These are phyloP conservation scores for Chamaecyparis obtusa DNA, from an alignment of 75 land plant species.

Conservation along the genomic window DNA sequence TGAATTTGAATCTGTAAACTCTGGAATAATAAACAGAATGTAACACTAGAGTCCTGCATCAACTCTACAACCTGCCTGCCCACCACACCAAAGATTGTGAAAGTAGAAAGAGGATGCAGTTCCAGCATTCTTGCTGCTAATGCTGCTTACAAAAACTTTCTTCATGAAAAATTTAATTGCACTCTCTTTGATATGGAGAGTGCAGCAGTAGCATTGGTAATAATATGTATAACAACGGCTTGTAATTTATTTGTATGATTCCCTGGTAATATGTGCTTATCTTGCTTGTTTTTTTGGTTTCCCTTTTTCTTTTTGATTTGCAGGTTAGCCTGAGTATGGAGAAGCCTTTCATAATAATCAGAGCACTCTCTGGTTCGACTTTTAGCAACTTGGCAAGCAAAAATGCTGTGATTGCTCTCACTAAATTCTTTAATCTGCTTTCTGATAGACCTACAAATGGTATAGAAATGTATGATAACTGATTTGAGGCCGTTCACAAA, in stretches of 20 bases:
- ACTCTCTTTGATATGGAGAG: constrained; percentile 40
- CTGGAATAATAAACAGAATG: constrained; percentile 1
- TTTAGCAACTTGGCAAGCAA: constrained; percentile 16
- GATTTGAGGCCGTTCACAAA: background rate
- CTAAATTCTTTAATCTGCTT: background rate
- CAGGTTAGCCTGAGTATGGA: constrained; percentile 21
- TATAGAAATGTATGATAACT: background rate
- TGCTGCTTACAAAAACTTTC: constrained; percentile 30
- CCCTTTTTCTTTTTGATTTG: background rate
- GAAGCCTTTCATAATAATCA: constrained; percentile 30
- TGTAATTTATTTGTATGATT: background rate
- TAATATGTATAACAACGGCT: background rate
- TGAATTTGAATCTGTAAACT: background rate
- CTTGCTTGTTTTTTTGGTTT: background rate
- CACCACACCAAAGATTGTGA: constrained; percentile 19
- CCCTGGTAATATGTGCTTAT: background rate
- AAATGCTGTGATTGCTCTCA: constrained; percentile 17
- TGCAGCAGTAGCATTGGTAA: constrained; percentile 35
- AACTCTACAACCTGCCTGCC: constrained; percentile 29
- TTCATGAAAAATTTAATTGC: constrained; percentile 21
- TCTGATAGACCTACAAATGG: background rate
- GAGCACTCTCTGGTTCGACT: constrained; percentile 36
- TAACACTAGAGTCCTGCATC: constrained; percentile 22
- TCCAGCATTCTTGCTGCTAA: constrained; percentile 29
- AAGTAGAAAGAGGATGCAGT: constrained; percentile 21